A percentile compares a stretch with the other conserved stretches of the same genome.
These are phyloP conservation scores for Laguncularia racemosa DNA, from an alignment of 345 rosid species.

Conservation along the genomic window DNA sequence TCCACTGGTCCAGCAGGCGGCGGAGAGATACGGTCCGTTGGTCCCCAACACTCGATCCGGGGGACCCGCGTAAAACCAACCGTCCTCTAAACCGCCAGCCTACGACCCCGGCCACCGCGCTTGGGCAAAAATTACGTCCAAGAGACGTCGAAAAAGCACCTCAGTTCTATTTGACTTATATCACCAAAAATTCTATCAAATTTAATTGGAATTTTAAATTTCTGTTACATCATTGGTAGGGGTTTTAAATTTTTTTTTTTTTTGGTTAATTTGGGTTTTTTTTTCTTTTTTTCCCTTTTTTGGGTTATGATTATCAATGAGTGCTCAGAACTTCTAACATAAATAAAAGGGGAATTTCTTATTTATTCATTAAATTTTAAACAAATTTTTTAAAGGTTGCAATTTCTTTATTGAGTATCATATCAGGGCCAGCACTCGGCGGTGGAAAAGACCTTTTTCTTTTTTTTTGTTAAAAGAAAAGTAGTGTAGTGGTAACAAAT, in stretches of 20 bases:
- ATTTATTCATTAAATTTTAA: too few species aligned
- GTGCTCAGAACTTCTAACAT: too few species aligned
- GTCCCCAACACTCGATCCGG: constrained; percentile 44
- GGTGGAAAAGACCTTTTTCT: too few species aligned
- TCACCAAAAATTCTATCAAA: not conserved
- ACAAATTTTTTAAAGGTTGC: too few species aligned
- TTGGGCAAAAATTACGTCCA: constrained; percentile 95
- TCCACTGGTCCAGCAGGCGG: constrained; percentile 62
- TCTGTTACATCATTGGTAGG: not conserved
- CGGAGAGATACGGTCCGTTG: constrained; percentile 48
- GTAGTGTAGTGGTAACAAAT: too few species aligned
- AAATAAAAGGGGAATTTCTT: too few species aligned
- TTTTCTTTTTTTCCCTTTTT: too few species aligned
- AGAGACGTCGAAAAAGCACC: constrained; percentile 82
- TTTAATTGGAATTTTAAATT: not conserved
- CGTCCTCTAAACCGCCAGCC: constrained; percentile 51
- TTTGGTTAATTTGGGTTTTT: too few species aligned
- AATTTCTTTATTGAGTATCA: too few species aligned
- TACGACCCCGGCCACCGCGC: constrained; percentile 80
- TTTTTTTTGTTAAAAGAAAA: too few species aligned
- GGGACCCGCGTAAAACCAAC: constrained; percentile 94
- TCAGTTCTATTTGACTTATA: constrained; percentile 37
- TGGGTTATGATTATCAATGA: too few species aligned
- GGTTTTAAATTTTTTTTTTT: not conserved
- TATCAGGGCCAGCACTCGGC: too few species aligned